Conservation (phyloP, 495 filamentous ascomycete genomes). For the Neurospora intermedia region DNA sequence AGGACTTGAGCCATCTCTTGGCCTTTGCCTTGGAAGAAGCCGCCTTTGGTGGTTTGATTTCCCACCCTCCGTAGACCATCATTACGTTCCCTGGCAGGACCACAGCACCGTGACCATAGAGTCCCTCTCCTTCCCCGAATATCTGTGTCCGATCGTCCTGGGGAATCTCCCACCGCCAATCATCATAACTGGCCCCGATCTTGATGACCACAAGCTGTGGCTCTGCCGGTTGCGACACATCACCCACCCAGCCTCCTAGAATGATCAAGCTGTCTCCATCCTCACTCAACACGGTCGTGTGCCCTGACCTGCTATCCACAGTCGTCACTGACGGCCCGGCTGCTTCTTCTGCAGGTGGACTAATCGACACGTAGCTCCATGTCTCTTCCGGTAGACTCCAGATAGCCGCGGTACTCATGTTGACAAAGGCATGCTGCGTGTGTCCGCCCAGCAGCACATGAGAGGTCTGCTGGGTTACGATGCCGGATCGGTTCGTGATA, state of each 20-base stretch:
- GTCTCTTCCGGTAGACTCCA: conserved; percentile 77
- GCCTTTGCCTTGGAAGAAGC: not conserved
- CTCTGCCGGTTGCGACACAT: conserved; percentile 57
- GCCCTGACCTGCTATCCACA: conserved; percentile 74
- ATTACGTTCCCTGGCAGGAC: conserved; percentile 81
- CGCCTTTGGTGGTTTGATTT: conserved; percentile 32
- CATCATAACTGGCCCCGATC: conserved; percentile 57
- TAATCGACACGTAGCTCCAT: conserved; percentile 68
- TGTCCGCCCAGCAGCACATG: conserved; percentile 83
- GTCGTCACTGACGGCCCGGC: conserved; percentile 10
- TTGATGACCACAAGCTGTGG: conserved; percentile 72
- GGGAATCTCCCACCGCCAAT: conserved; percentile 70
- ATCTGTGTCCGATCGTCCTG: conserved; percentile 22
- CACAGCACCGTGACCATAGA: conserved; percentile 77
- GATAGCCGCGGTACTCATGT: conserved; percentile 83
- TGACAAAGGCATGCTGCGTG: conserved; percentile 73
- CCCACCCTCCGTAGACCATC: conserved; percentile 79
- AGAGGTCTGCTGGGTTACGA: conserved; percentile 53
- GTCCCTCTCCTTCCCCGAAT: conserved; percentile 29
- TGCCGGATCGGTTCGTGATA: conserved; percentile 44
- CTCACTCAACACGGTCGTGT: conserved; percentile 66
- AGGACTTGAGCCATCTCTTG: not conserved
- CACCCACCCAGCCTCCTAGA: conserved; percentile 86
- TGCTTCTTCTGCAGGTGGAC: conserved; percentile 30
- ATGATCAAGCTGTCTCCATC: conserved; percentile 68